phyloP scores from a whole-genome alignment of 2,329 filamentous ascomycete genomes.

The Monosporascus sp. region DNA sequence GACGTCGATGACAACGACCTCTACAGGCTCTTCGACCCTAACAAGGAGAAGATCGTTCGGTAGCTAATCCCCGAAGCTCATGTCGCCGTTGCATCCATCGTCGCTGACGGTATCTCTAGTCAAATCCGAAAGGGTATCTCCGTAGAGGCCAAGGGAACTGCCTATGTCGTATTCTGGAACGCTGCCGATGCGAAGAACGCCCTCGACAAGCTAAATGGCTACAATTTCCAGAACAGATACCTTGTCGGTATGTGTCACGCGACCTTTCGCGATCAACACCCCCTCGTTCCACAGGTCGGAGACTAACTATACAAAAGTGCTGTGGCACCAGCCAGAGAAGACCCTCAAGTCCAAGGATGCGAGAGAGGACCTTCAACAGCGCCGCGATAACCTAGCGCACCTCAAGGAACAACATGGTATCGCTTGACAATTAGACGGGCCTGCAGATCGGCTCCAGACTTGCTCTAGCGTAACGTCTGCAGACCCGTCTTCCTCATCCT shows the following conservation, averaged over 20 bases:
- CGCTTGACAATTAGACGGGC: constrained; percentile 84
- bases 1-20: constrained; percentile 97
- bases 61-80: constrained; percentile 6
- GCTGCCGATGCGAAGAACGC: constrained; percentile 98
- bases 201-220: constrained; percentile 99
- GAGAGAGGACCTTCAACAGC: constrained; percentile 89
- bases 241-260: constrained; percentile 72
- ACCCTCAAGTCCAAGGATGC: constrained; percentile 80
- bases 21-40: constrained; percentile 82
- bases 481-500: constrained; percentile 51
- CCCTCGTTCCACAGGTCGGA: neutral
- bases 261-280: constrained; percentile 2
- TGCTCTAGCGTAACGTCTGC: constrained; percentile 42
- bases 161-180: constrained; percentile 99
- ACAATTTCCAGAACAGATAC: constrained; percentile 99
- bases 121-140: constrained; percentile 98
- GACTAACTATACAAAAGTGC: constrained; percentile 33
- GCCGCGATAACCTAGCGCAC: constrained; percentile 95
- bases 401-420: constrained; percentile 97
- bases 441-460: constrained; percentile 49
- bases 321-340: constrained; percentile 63
- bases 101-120: constrained; percentile 43
- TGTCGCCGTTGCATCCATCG: constrained; percentile 28
- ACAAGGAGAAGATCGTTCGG: constrained; percentile 26
- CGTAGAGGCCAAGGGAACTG: constrained; percentile 95